Evolutionary conservation across 192 early-diverging fungal species (phyloP).

Genomic region (Backusella circina): DNA sequence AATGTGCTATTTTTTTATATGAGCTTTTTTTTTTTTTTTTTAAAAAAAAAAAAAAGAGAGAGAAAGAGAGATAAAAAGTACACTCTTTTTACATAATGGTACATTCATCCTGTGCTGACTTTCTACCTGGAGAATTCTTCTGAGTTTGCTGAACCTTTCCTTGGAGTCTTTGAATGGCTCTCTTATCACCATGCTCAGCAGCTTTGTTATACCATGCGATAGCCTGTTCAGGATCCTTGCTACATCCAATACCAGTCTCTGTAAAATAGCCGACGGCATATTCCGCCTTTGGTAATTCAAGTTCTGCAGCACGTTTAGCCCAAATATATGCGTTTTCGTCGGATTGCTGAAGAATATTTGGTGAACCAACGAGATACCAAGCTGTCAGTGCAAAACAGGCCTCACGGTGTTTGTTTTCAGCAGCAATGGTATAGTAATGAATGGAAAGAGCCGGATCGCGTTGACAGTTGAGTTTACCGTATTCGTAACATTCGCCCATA

Average conservation of each 20-base stretch:
- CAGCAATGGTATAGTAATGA: slow-evolving; percentile 58
- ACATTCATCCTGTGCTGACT: slow-evolving; percentile 34
- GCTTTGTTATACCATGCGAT: slow-evolving; percentile 61
- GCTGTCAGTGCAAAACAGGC: slow-evolving; percentile 57
- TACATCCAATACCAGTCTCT: slow-evolving; percentile 54
- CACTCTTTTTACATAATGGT: slow-evolving; percentile 17
- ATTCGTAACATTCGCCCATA: slow-evolving; percentile 56
- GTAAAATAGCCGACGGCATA: slow-evolving; percentile 64
- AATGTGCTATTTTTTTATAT: too few relatives aligned
- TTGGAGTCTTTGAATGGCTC: slow-evolving; percentile 47
- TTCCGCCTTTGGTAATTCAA: slow-evolving; percentile 50
- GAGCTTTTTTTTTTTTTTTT: neutral
- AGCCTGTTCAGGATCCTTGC: slow-evolving; percentile 47
- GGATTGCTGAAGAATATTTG: slow-evolving; percentile 46
- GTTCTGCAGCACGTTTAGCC: slow-evolving; percentile 52
- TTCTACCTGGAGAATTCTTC: slow-evolving; percentile 4
- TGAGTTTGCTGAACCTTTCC: slow-evolving; percentile 32
- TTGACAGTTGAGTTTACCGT: slow-evolving; percentile 52
- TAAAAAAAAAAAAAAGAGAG: neutral
- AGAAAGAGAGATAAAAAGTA: neutral
- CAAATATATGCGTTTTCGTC: slow-evolving; percentile 47
- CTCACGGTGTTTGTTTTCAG: slow-evolving; percentile 54
- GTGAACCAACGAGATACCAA: slow-evolving; percentile 59
- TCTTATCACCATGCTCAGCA: slow-evolving; percentile 53
- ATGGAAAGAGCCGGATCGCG: slow-evolving; percentile 45